Evolutionary conservation across 495 filamentous ascomycete genomes (phyloP).

Genomic region (Podospora anserina): DNA sequence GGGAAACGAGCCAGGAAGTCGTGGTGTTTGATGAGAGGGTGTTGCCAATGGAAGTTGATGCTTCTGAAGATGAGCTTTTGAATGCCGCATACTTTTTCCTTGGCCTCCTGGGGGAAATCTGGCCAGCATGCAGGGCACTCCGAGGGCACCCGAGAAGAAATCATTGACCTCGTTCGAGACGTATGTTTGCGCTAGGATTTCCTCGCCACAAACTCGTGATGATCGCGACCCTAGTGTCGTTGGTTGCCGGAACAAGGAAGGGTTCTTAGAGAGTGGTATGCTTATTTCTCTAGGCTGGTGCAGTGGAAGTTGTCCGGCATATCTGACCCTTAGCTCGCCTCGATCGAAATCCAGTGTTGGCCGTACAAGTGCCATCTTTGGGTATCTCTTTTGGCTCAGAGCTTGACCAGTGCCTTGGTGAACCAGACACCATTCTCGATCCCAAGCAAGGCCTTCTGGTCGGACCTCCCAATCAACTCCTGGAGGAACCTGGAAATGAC

Average conservation of each 20-base stretch:
- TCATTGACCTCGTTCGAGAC: constrained; percentile 56
- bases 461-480: constrained; percentile 68
- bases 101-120: constrained; percentile 65
- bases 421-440: constrained; percentile 89
- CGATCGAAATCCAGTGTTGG: constrained; percentile 63
- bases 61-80: constrained; percentile 61
- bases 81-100: constrained; percentile 56
- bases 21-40: neutral
- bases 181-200: constrained; percentile 66
- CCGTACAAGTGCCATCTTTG: constrained; percentile 74
- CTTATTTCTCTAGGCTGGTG: constrained; percentile 47
- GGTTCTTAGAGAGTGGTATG: constrained; percentile 62
- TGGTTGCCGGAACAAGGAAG: constrained; percentile 44
- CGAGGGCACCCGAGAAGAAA: constrained; percentile 72
- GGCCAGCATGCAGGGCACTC: constrained; percentile 74
- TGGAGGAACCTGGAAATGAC: constrained; percentile 66
- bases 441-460: constrained; percentile 80
- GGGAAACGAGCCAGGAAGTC: constrained; percentile 38
- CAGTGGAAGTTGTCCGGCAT: constrained; percentile 38
- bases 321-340: constrained; percentile 52
- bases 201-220: constrained; percentile 77
- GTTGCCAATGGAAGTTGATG: constrained; percentile 35
- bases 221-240: constrained; percentile 34
- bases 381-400: constrained; percentile 78
- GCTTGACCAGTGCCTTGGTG: constrained; percentile 75